phyloP scores from a whole-genome alignment of 2,329 filamentous ascomycete genomes.

The Penicillium thymicola region DNA sequence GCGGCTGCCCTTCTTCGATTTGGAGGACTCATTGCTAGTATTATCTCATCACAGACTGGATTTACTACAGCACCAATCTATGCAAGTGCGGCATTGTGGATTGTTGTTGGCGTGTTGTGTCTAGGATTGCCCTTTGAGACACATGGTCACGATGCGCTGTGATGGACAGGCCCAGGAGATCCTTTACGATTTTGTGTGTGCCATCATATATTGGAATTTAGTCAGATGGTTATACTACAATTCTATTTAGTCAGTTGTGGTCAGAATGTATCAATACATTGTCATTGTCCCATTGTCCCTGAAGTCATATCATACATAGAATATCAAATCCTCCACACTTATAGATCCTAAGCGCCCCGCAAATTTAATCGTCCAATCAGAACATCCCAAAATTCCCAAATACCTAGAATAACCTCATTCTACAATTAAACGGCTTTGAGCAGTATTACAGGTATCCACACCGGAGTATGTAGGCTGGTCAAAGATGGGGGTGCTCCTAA shows the following conservation, averaged over 20 bases:
- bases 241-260: neutral
- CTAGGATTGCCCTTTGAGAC: slow-evolving; percentile 48
- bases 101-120: slow-evolving; percentile 42
- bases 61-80: slow-evolving; percentile 47
- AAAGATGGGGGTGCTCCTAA: neutral
- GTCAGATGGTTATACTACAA: neutral
- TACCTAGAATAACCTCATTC: neutral
- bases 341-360: neutral
- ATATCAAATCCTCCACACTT: neutral
- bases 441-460: neutral
- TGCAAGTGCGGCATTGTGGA: slow-evolving; percentile 46
- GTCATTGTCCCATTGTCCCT: neutral
- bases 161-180: neutral
- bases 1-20: slow-evolving; percentile 33
- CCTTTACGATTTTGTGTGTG: neutral
- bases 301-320: neutral
- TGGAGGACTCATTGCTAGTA: slow-evolving; percentile 40
- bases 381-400: too few species aligned
- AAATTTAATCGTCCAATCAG: neutral
- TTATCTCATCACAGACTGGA: slow-evolving; percentile 45
- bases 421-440: neutral
- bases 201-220: neutral
- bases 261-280: too few species aligned
- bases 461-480: neutral
- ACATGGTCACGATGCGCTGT: slow-evolving; percentile 30